Percentiles rank a stretch among this genome's conserved stretches.
phyloP scores from a whole-genome alignment of 805 yeast species.

The Yamadazyma kitorensis region DNA sequence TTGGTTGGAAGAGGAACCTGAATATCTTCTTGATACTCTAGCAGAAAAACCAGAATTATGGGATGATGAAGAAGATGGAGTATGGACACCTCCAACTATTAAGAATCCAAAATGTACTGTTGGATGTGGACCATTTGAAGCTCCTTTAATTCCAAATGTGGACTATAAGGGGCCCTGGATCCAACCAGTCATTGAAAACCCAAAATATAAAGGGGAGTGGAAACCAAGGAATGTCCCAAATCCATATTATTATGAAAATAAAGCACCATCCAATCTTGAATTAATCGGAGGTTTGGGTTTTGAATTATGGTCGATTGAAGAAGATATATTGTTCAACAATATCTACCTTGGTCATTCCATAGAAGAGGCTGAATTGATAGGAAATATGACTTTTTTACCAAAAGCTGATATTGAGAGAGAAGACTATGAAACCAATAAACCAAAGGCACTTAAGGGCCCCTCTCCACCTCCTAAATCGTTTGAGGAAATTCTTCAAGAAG shows the following conservation, averaged over 20 bases:
- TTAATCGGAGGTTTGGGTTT: slow-evolving; percentile 81
- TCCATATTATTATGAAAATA: slow-evolving; percentile 65
- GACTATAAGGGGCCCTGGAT: slow-evolving; percentile 76
- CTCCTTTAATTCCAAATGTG: slow-evolving; percentile 67
- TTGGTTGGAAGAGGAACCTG: slow-evolving; percentile 70
- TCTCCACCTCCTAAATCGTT: slow-evolving; percentile 42
- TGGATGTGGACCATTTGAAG: slow-evolving; percentile 83
- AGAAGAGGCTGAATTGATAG: slow-evolving; percentile 80
- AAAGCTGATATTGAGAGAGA: slow-evolving; percentile 52
- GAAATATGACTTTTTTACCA: slow-evolving; percentile 67
- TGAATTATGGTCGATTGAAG: slow-evolving; percentile 86
- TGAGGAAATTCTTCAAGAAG: slow-evolving; percentile 30
- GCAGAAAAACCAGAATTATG: slow-evolving; percentile 71
- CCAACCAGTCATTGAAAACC: slow-evolving; percentile 67
- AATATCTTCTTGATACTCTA: slow-evolving; percentile 63
- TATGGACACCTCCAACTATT: slow-evolving; percentile 70
- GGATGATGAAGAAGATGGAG: slow-evolving; percentile 91
- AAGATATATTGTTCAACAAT: slow-evolving; percentile 73
- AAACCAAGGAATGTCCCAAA: slow-evolving; percentile 60
- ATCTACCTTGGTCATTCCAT: slow-evolving; percentile 82
- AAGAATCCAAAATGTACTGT: slow-evolving; percentile 70
- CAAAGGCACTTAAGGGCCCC: slow-evolving; percentile 42
- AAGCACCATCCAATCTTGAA: slow-evolving; percentile 55
- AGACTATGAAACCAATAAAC: slow-evolving; percentile 38
- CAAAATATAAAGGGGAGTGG: slow-evolving; percentile 81